Evolutionary conservation across 495 filamentous ascomycete species (phyloP), one percentile per base, ranked within the genome.

Genomic region (Penicillium angulare): DNA sequence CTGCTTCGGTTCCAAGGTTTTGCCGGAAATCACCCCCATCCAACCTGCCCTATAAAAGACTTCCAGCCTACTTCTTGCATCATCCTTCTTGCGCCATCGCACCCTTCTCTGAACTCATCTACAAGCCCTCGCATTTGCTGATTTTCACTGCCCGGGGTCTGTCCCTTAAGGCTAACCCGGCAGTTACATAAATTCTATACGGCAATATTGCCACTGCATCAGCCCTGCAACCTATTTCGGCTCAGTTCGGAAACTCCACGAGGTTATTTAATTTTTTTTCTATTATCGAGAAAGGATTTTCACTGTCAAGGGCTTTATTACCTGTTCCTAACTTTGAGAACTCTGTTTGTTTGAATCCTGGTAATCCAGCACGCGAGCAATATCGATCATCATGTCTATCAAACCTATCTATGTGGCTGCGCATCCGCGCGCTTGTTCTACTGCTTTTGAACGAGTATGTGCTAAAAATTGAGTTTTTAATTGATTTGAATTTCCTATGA

Each of bases 361-460:
- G n/a, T n/a, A n/a, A n/a, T n/a, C n/a, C n/a, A n/a, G n/a, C 22
- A 43, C 23, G 22, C 40, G 26, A 43, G 13, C 23, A 35, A 24
- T 26, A 21, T 23, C 3, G 8, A 41, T 55, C 47, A 67, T 53
- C n/a, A 90, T 90, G 87, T 84, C 85, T 32, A 72, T 71, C 59
- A 92, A 86, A 61, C 88, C 90, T 33, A 88, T 98, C 61, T 96
- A 96, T 57, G 80, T 95, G 41, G 92, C 86, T 18, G 96, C 93
- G 46, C 93, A 97, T 69, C 93, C 93, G 5, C 79, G 93, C 59
- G 87, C 93, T 49, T 95, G 90, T 71, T 96, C 91, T 7, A 97
- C 93, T 17, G 93, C 92, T 0, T 98, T 97, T 71, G 93, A 98
- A 73, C 78, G 92, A 62, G 93, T 90, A 76, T 55, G 77, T 43